phyloP scores from a whole-genome alignment of 306 rosid species.

The Medicago arabica region DNA sequence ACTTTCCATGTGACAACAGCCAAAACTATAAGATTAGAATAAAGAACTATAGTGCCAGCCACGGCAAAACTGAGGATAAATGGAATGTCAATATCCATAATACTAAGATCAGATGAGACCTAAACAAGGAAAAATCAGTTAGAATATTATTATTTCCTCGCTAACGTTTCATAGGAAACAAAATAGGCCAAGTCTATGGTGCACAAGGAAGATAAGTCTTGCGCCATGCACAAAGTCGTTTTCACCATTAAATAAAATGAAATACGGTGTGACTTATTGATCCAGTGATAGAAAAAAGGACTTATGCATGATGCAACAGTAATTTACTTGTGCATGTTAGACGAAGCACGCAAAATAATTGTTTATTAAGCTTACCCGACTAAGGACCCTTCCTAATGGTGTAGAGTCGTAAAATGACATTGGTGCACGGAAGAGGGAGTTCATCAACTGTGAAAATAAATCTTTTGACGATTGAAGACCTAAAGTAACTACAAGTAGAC shows the following conservation, averaged over 20 bases:
- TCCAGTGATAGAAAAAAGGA: too few relatives aligned
- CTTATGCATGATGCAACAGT: too few relatives aligned
- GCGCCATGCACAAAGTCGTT: too few relatives aligned
- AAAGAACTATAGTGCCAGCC: conserved; percentile 29
- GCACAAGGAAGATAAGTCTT: too few relatives aligned
- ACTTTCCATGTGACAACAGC: conserved; percentile 62
- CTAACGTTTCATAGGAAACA: neutral
- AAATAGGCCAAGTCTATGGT: too few relatives aligned
- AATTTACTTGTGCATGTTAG: too few relatives aligned
- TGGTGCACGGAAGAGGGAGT: conserved; percentile 67
- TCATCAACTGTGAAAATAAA: conserved; percentile 47
- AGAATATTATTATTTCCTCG: conserved; percentile 11
- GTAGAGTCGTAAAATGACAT: conserved; percentile 71
- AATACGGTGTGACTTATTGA: too few relatives aligned
- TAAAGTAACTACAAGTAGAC: conserved; percentile 32
- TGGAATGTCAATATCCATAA: conserved; percentile 60
- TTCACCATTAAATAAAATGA: too few relatives aligned
- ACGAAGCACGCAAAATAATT: neutral
- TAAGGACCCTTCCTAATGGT: conserved; percentile 67
- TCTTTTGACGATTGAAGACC: conserved; percentile 54
- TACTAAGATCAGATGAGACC: conserved; percentile 63
- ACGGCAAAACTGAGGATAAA: conserved; percentile 36
- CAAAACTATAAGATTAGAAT: conserved; percentile 47
- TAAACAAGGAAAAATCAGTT: conserved; percentile 22
- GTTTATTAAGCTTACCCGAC: conserved; percentile 51